Percentiles rank a stretch among this genome's conserved stretches.
Evolutionary conservation across 805 yeast species (phyloP).

Genomic region (Ogataea glucozyma): DNA sequence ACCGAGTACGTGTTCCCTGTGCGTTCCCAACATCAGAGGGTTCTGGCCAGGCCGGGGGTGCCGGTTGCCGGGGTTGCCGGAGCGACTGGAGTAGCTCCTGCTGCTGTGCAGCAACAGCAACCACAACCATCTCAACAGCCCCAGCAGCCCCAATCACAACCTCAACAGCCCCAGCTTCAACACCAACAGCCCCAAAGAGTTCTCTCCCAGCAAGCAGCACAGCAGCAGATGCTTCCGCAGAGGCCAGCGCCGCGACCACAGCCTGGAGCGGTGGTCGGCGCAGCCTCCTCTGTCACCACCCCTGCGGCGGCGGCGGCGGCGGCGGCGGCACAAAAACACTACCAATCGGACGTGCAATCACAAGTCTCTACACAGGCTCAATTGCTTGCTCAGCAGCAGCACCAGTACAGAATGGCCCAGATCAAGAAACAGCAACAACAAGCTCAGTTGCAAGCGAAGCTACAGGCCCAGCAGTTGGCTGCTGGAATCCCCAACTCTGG

Average conservation of each 20-base stretch:
- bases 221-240: slow-evolving; percentile 14
- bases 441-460: slow-evolving; percentile 21
- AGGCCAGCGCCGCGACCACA: slow-evolving; percentile 6
- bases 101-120: slow-evolving; percentile 4
- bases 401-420: slow-evolving; percentile 23
- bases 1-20: slow-evolving; percentile 61
- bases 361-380: slow-evolving; percentile 19
- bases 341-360: slow-evolving; percentile 15
- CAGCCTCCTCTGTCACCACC: slow-evolving; percentile 9
- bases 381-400: slow-evolving; percentile 23
- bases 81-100: not conserved
- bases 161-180: slow-evolving; percentile 4
- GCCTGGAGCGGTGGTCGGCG: slow-evolving; percentile 7
- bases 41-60: not conserved
- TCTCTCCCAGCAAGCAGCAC: slow-evolving; percentile 16
- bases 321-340: slow-evolving; percentile 5
- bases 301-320: slow-evolving; percentile 1
- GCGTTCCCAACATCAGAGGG: slow-evolving; percentile 45
- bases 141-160: not conserved
- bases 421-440: slow-evolving; percentile 21
- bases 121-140: slow-evolving; percentile 1
- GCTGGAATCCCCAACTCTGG: slow-evolving; percentile 10
- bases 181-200: not conserved
- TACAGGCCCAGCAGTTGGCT: slow-evolving; percentile 20
- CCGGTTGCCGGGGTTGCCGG: slow-evolving; percentile 8